phyloP scores from a whole-genome alignment of 2,329 filamentous ascomycete species.

The Neofusicoccum kwambonambiense region DNA sequence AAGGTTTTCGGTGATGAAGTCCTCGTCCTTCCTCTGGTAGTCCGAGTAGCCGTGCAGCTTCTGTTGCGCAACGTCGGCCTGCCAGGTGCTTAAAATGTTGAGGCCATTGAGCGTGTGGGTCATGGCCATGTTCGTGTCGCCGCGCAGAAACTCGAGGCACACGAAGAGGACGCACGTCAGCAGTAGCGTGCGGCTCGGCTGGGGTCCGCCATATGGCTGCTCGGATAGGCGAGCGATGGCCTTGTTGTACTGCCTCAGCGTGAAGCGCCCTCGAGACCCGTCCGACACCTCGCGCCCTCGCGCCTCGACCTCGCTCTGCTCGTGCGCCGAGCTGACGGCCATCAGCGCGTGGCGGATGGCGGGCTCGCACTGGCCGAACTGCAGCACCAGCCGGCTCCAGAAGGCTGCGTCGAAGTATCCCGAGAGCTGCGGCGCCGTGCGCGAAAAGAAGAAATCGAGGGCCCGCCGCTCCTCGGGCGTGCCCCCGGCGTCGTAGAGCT shows the following conservation, averaged over 20 bases:
- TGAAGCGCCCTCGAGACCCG: slow-evolving; percentile 25
- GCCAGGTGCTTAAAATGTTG: slow-evolving; percentile 31
- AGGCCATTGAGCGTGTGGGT: slow-evolving; percentile 47
- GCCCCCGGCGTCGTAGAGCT: background rate
- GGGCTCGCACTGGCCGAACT: slow-evolving; percentile 39
- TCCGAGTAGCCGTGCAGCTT: background rate
- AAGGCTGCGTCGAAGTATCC: slow-evolving; percentile 34
- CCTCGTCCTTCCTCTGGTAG: background rate
- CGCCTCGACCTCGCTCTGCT: slow-evolving; percentile 26
- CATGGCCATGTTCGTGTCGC: slow-evolving; percentile 38
- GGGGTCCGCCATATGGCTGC: slow-evolving; percentile 29
- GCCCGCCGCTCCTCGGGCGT: slow-evolving; percentile 21
- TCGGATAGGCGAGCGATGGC: slow-evolving; percentile 38
- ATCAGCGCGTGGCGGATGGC: slow-evolving; percentile 45
- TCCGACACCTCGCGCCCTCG: slow-evolving; percentile 18
- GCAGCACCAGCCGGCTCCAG: slow-evolving; percentile 42
- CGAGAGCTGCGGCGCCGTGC: slow-evolving; percentile 38
- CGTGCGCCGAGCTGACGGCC: slow-evolving; percentile 40
- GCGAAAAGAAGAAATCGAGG: slow-evolving; percentile 44
- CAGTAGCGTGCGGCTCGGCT: slow-evolving; percentile 37
- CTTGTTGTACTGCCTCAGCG: slow-evolving; percentile 42
- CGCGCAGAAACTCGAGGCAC: slow-evolving; percentile 42
- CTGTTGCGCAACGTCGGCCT: background rate
- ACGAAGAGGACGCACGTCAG: slow-evolving; percentile 45
- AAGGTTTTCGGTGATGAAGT: slow-evolving; percentile 6